Percentiles rank a stretch among this genome's conserved stretches.
Evolutionary conservation across 176 grass and related monocot genomes (phyloP).

Genomic region (Musa beccarii): DNA sequence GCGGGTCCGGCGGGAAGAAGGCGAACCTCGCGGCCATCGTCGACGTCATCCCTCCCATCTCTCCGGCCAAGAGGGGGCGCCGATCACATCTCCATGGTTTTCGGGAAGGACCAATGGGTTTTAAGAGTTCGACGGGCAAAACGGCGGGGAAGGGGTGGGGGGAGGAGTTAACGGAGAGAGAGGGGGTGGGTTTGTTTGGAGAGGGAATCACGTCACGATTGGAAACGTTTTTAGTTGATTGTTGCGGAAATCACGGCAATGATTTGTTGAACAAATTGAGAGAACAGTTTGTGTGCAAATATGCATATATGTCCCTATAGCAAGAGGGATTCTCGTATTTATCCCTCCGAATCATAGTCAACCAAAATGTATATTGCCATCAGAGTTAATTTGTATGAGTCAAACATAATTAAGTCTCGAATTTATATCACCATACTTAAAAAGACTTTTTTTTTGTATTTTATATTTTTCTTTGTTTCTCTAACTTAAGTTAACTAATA

Average conservation of each 20-base stretch:
- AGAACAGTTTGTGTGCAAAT: no score
- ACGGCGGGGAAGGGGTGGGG: background rate
- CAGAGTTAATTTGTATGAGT: no score
- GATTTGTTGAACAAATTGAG: background rate
- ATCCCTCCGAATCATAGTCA: no score
- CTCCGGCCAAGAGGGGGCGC: background rate
- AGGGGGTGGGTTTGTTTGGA: background rate
- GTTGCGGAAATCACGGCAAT: background rate
- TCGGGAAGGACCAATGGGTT: background rate
- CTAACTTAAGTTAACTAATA: no score
- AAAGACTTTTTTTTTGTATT: no score
- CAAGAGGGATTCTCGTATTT: no score
- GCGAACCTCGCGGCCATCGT: conserved; percentile 73
- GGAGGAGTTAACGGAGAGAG: background rate
- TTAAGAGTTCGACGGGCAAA: background rate
- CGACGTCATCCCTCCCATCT: conserved; percentile 81
- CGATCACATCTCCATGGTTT: background rate
- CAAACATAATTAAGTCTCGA: no score
- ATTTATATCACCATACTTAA: no score
- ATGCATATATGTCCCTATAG: no score
- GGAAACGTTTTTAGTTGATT: background rate
- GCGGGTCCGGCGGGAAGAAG: conserved; percentile 69
- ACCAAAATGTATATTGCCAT: no score
- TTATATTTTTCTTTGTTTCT: no score
- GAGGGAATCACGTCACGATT: background rate